Evolutionary conservation across 768 basidiomycete genomes (phyloP).

Genomic region (Hericium alpestre): DNA sequence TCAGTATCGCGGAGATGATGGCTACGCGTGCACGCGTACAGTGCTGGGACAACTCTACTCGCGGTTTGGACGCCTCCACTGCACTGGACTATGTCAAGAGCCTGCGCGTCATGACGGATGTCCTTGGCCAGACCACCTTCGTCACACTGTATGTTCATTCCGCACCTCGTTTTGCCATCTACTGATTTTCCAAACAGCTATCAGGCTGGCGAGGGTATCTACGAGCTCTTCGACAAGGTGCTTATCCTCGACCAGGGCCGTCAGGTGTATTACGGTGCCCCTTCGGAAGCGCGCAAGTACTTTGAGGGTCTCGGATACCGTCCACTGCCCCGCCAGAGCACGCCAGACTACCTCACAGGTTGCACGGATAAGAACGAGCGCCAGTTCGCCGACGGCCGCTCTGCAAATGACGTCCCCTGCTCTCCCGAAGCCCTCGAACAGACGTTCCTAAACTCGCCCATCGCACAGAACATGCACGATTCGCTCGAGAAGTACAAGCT

Average conservation of each 20-base stretch:
- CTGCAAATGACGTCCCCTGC: constrained; percentile 46
- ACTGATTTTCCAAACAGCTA: constrained; percentile 14
- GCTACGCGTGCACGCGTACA: constrained; percentile 70
- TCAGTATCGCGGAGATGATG: constrained; percentile 84
- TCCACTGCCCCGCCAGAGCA: constrained; percentile 70
- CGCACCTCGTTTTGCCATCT: not conserved
- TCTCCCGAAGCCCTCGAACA: constrained; percentile 57
- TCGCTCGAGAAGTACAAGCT: constrained; percentile 44
- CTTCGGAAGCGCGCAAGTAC: constrained; percentile 63
- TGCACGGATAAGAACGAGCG: constrained; percentile 80
- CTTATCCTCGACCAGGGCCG: constrained; percentile 72
- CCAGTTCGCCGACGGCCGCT: constrained; percentile 52
- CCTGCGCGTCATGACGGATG: constrained; percentile 73
- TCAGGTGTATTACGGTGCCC: constrained; percentile 73
- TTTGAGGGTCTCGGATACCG: constrained; percentile 69
- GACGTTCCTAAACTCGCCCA: constrained; percentile 43
- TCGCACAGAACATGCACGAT: constrained; percentile 31
- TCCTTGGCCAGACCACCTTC: constrained; percentile 72
- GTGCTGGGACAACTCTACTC: constrained; percentile 77
- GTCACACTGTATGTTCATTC: constrained; percentile 48
- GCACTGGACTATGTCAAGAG: constrained; percentile 79
- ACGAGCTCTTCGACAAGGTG: constrained; percentile 79
- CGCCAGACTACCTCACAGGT: constrained; percentile 75
- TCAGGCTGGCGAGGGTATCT: constrained; percentile 71
- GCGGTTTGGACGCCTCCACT: constrained; percentile 77